Evolutionary conservation across 2,329 filamentous ascomycete genomes (phyloP).

Genomic region (Chrysosporium queenslandicum): DNA sequence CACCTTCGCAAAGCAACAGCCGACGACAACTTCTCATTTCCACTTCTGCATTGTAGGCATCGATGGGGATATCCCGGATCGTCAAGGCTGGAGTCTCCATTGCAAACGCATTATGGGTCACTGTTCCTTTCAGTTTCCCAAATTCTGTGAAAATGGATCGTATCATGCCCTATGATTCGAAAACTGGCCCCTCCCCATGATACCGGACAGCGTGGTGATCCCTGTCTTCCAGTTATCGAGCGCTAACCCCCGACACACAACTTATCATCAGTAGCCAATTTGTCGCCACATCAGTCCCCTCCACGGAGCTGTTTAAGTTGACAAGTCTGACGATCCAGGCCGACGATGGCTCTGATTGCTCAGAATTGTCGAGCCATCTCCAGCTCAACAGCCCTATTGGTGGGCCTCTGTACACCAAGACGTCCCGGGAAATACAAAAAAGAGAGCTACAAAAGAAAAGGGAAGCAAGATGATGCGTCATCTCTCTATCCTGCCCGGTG

Average conservation of each 20-base stretch:
- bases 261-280: no score
- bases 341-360: not conserved
- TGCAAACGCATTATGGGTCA: no score
- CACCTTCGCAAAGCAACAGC: not conserved
- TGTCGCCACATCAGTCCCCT: slow-evolving; percentile 4
- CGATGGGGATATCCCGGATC: no score
- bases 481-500: not conserved
- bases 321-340: not conserved
- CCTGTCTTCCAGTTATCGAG: not conserved
- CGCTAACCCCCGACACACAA: no score
- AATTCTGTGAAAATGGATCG: no score
- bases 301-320: not conserved
- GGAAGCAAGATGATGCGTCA: slow-evolving; percentile 1
- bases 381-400: not conserved
- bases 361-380: not conserved
- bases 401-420: not conserved
- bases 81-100: no score
- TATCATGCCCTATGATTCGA: no score
- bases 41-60: no score
- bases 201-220: not conserved
- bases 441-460: not conserved
- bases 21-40: no score
- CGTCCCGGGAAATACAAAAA: not conserved
- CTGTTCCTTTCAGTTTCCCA: not conserved
- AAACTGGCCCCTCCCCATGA: no score